Conservation (phyloP, 2,329 filamentous ascomycete species). For the Cladosporium sp. region DNA sequence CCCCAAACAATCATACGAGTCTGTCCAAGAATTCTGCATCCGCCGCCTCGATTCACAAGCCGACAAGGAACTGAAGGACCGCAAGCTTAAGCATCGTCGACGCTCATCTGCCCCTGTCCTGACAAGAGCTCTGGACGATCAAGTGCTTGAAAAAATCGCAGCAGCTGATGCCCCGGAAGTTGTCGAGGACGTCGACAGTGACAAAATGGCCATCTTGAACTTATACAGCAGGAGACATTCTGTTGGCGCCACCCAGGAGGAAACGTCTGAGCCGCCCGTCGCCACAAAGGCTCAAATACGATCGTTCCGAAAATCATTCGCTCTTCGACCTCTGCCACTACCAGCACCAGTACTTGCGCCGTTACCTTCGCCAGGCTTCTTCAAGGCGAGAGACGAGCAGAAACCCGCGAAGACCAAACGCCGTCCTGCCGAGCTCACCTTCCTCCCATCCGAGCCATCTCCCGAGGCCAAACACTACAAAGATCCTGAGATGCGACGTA, state of each 20-base stretch:
- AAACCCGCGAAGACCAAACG: neutral
- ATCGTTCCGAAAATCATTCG: constrained; percentile 28
- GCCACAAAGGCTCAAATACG: constrained; percentile 11
- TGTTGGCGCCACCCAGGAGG: constrained; percentile 1
- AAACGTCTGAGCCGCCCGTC: constrained; percentile 11
- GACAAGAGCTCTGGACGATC: constrained; percentile 5
- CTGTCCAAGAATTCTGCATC: constrained; percentile 22
- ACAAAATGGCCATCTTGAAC: constrained; percentile 24
- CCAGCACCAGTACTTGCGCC: constrained; percentile 35
- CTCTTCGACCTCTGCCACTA: constrained; percentile 33
- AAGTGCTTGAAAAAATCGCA: neutral
- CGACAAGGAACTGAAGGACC: neutral
- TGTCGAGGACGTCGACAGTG: constrained; percentile 10
- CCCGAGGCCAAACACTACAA: constrained; percentile 68
- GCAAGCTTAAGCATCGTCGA: constrained; percentile 10
- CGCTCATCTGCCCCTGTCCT: constrained; percentile 10
- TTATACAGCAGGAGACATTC: constrained; percentile 16
- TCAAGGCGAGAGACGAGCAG: constrained; percentile 14
- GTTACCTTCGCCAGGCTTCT: constrained; percentile 25
- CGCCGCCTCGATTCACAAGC: constrained; percentile 8
- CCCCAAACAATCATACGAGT: constrained; percentile 20
- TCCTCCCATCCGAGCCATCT: neutral
- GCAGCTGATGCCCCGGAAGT: constrained; percentile 2
- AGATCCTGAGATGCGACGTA: constrained; percentile 83
- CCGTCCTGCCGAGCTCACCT: constrained; percentile 8